A percentile compares a stretch with the other conserved stretches of the same genome.
These are phyloP conservation scores for Leptoxyphium fumago DNA, from an alignment of 2,329 filamentous ascomycete genomes.

Conservation along the genomic window DNA sequence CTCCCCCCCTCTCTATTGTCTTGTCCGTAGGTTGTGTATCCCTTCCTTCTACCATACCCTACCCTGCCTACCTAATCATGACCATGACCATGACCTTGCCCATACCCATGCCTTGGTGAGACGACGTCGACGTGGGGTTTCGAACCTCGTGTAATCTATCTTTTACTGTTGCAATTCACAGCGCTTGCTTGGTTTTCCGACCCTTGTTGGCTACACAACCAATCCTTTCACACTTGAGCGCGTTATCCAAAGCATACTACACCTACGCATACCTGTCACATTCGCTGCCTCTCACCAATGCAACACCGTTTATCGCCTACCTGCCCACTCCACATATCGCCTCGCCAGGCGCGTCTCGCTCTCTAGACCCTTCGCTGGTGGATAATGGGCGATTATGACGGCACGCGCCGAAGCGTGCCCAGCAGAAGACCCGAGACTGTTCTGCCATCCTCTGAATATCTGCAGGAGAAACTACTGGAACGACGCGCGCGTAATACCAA, in stretches of 20 bases:
- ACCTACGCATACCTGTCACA: neutral
- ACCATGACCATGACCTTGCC: neutral
- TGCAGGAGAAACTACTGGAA: conserved; percentile 21
- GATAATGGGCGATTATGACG: neutral
- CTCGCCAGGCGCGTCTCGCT: neutral
- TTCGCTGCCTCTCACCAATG: neutral
- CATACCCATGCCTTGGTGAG: neutral
- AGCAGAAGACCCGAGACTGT: neutral
- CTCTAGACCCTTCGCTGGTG: neutral
- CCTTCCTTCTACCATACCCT: neutral
- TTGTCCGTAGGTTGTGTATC: neutral
- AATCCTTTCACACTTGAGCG: neutral
- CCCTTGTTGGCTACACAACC: neutral
- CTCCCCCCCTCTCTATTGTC: neutral
- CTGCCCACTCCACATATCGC: neutral
- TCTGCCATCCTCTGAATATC: conserved; percentile 8
- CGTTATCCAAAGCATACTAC: neutral
- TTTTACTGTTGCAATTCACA: neutral
- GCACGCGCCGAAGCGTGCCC: neutral
- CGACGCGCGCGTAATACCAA: conserved; percentile 16
- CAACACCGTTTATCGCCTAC: neutral
- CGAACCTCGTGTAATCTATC: neutral
- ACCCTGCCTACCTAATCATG: neutral
- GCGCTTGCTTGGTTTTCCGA: neutral
- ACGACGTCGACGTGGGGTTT: neutral